Evolutionary conservation across 2,329 filamentous ascomycete species (phyloP), one percentile per base, ranked within the genome.

Genomic region (Clarireedia hainanense): DNA sequence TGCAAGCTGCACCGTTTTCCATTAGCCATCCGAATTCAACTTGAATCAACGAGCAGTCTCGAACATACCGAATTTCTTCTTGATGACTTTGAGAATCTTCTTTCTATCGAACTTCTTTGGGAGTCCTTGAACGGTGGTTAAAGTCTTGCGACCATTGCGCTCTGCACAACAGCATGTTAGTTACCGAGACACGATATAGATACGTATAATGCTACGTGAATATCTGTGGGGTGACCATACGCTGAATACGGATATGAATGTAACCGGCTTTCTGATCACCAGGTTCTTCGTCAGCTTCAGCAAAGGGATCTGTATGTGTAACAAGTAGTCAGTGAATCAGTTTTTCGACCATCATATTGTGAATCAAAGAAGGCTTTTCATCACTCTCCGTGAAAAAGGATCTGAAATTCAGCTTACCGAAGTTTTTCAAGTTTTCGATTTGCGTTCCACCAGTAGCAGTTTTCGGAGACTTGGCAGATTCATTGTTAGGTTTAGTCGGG

Each of bases 121-220:
- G 70, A 99, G 86, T 77, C 94, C 94, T 84, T 97, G 92, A 71
- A 99, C 91, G 70, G 94, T 99, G 70, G 94, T 99, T 88, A 99
- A 83, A 80, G 94, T 97, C 85, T 99, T 99, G 77, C 94, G 94
- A 85, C 94, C 94, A 97, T 99, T 99, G 80, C 94, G 94, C 80
- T 99, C 92, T 97, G 47, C 59, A 36, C 47, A 57, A 42, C 60
- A 56, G 37, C 50, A 62, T 57, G 73, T 83, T 67, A 81, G 78
- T 59, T 14, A 30, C 26, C n/a, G 4, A 15, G 10, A 47, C 20
- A 20, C 23, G 45, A 6, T 9, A 20, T n/a, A 20, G 20, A 20
- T 20, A 20, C 20, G 20, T 12, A 7, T 20, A 27, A 23, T 47
- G 45, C 9, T 24, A 23, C 27, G 14, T 5, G 20, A 15, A 23